Evolutionary conservation across 2,329 filamentous ascomycete species (phyloP), one percentile per base, ranked within the genome.

Genomic region (Pseudonectria buxi): DNA sequence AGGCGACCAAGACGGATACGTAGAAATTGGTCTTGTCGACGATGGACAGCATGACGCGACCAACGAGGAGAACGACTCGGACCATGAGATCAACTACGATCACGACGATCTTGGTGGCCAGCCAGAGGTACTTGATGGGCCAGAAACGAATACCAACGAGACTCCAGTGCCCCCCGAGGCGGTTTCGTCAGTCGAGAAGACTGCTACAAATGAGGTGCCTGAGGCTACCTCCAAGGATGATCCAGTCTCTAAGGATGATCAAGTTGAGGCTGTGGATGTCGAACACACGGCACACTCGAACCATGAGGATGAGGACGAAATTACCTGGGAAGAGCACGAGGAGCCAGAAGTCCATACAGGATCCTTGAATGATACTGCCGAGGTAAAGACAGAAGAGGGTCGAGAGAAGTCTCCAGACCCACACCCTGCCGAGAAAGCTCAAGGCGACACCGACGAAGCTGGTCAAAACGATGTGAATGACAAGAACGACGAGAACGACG

Each of bases 11-110:
- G 45, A 43, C 14, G 18, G 9, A 22, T 22, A 22, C 18, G 18
- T 22, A 9, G 18, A 22, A 22, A 9, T 22, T 22, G 18, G 18
- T 22, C 18, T 22, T 22, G 18, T 22, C 9, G 18, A 22, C 9
- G 18, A 22, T 22, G 18, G 9, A 22, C 18, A 22, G 9, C 5
- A 26, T 13, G 33, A 33, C n/a, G 35, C 55, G 14, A 34, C 49
- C 28, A 34, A 39, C 3, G 47, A 47, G 2, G 43, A 44, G 13
- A 39, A 49, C 38, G 27, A 28, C 10, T 28, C n/a, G 13, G 28
- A 30, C 10, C 59, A 64, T 26, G 63, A 67, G 32, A 61, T 60
- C 16, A 60, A 59, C 28, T 62, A 63, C 31, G 59, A 65, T 24
- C 53, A 61, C 26, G 49, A 44, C 10, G 47, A 51, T 16, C 14